phyloP scores from a whole-genome alignment of 495 filamentous ascomycete species.

The Poronia punctata region DNA sequence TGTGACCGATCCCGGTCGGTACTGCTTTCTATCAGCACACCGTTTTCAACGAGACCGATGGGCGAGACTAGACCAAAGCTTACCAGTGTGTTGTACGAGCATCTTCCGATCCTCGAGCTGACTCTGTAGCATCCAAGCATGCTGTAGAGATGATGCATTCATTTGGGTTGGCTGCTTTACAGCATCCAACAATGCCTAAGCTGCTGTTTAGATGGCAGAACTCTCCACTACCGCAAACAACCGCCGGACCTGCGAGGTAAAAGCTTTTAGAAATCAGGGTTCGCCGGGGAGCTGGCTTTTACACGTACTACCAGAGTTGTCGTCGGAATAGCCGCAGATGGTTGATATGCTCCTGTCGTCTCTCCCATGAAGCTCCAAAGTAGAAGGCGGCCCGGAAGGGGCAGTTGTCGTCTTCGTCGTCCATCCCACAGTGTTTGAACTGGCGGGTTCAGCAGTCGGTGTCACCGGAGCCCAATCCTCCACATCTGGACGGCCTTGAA shows the following conservation, averaged over 20 bases:
- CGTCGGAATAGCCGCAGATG: constrained; percentile 19
- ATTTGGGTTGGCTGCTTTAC: constrained; percentile 12
- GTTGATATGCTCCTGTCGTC: constrained; percentile 11
- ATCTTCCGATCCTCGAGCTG: constrained; percentile 7
- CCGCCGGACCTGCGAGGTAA: constrained; percentile 18
- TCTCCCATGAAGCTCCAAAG: constrained; percentile 20
- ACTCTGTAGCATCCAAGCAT: constrained; percentile 17
- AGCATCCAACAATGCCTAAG: constrained; percentile 18
- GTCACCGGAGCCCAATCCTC: constrained; percentile 24
- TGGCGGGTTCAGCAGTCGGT: constrained; percentile 8
- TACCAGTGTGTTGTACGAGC: constrained; percentile 17
- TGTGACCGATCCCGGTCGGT: constrained; percentile 11
- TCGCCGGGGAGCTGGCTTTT: background rate
- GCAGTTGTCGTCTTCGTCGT: constrained; percentile 26
- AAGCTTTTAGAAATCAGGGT: background rate
- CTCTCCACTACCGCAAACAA: constrained; percentile 15
- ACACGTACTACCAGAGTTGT: constrained; percentile 9
- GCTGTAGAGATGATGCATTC: constrained; percentile 23
- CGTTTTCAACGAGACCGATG: background rate
- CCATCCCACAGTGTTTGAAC: constrained; percentile 22
- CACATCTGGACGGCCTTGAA: constrained; percentile 11
- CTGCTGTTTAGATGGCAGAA: constrained; percentile 11
- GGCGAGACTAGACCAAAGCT: constrained; percentile 1
- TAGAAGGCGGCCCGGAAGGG: constrained; percentile 14
- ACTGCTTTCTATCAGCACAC: constrained; percentile 16